These are phyloP conservation scores for Mychonastes homosphaera DNA, from an alignment of 139 green algal species.

Conservation along the genomic window DNA sequence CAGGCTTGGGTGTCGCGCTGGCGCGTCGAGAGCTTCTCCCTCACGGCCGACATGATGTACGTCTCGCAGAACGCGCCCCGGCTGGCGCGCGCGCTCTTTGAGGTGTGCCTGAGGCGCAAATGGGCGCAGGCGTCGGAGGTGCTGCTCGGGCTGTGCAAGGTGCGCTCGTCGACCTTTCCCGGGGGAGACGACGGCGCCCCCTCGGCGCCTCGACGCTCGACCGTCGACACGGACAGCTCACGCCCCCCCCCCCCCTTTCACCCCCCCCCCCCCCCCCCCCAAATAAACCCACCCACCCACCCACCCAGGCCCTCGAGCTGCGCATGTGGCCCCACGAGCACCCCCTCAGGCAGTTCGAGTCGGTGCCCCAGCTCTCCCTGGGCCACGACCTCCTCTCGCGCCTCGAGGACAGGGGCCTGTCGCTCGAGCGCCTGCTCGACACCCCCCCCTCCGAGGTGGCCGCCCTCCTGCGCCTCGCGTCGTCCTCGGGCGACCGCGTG, in stretches of 20 bases:
- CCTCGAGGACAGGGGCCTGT: conserved; percentile 68
- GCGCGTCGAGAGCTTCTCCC: conserved; percentile 74
- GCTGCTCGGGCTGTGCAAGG: conserved; percentile 54
- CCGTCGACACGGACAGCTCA: no score
- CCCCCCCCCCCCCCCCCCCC: not conserved
- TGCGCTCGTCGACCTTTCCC: no score
- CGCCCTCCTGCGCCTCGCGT: conserved; percentile 51
- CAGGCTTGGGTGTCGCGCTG: conserved; percentile 77
- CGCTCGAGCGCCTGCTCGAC: conserved; percentile 65
- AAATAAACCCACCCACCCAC: no score
- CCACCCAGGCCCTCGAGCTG: conserved; percentile 56
- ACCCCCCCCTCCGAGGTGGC: conserved; percentile 80
- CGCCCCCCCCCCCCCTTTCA: not conserved
- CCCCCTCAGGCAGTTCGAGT: conserved; percentile 80
- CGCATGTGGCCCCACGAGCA: conserved; percentile 83
- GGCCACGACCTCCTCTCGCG: conserved; percentile 70
- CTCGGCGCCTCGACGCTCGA: no score
- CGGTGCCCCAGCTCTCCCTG: conserved; percentile 32
- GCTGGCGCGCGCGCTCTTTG: conserved; percentile 86
- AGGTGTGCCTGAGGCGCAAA: conserved; percentile 71
- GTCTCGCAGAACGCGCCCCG: conserved; percentile 73
- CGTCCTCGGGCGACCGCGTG: conserved; percentile 25
- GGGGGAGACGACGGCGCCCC: no score
- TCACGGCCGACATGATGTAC: conserved; percentile 92
- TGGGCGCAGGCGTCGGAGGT: conserved; percentile 56